Percentiles rank a stretch among this genome's conserved stretches.
These are phyloP conservation scores for Geotrichum bryndzae DNA, from an alignment of 1,139 yeast species.

Conservation along the genomic window DNA sequence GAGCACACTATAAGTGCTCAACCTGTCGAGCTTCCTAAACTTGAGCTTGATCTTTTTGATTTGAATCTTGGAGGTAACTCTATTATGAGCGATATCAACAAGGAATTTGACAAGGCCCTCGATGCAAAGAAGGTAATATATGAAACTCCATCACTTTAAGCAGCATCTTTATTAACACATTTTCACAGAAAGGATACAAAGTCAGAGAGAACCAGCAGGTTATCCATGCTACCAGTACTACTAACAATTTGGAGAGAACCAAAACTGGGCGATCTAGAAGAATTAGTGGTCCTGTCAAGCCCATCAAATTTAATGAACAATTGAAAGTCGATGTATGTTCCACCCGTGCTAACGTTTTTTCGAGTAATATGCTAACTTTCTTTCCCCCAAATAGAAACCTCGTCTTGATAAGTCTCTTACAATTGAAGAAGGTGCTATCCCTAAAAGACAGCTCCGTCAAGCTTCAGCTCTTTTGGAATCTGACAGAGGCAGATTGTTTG, in stretches of 20 bases:
- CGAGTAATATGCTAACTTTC: neutral
- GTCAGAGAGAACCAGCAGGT: conserved; percentile 32
- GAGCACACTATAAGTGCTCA: conserved; percentile 7
- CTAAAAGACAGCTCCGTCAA: neutral
- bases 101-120: conserved; percentile 36
- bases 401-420: neutral
- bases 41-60: conserved; percentile 31
- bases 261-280: conserved; percentile 18
- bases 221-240: conserved; percentile 31
- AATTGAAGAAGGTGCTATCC: neutral
- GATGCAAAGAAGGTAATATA: conserved; percentile 28
- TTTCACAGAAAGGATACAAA: conserved; percentile 32
- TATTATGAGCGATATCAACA: conserved; percentile 37
- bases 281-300: conserved; percentile 27
- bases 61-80: conserved; percentile 36
- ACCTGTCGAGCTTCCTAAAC: conserved; percentile 22
- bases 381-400: neutral
- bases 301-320: conserved; percentile 15
- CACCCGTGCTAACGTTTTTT: neutral
- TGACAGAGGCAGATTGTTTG: conserved; percentile 71
- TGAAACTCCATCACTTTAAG: neutral
- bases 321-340: neutral
- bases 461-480: conserved; percentile 25
- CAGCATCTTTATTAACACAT: neutral
- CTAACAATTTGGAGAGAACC: conserved; percentile 6